A percentile compares a stretch with the other conserved stretches of the same genome.
phyloP scores from a whole-genome alignment of 441 rosid genomes.

The Flueggea neowawraea region DNA sequence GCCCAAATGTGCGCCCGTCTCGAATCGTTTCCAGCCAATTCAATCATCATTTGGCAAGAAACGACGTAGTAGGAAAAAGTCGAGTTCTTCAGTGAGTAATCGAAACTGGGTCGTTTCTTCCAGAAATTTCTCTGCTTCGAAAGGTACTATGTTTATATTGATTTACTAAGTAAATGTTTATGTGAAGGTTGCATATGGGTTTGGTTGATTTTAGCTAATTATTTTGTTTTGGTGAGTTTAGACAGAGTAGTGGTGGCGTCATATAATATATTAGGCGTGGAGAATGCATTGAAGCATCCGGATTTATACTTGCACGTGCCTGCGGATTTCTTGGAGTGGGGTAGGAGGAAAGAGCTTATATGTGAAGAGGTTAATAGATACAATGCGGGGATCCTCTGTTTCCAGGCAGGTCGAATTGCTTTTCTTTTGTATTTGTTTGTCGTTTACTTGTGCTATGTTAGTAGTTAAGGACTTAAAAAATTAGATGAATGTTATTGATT shows the following conservation, averaged over 20 bases:
- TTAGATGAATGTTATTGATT: constrained; percentile 9
- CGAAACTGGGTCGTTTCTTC: constrained; percentile 71
- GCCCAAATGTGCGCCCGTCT: constrained; percentile 10
- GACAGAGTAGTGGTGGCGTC: constrained; percentile 77
- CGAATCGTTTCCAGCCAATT: constrained; percentile 30
- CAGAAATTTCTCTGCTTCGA: constrained; percentile 28
- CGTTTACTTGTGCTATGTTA: no score
- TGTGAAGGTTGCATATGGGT: no score
- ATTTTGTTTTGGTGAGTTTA: constrained; percentile 13
- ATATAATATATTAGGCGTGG: constrained; percentile 82
- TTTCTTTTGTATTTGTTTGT: not conserved
- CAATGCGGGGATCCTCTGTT: constrained; percentile 74
- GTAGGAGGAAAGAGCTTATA: constrained; percentile 65
- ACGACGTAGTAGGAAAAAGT: constrained; percentile 22
- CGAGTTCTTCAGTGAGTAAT: constrained; percentile 18
- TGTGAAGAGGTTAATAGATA: constrained; percentile 62
- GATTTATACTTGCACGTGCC: constrained; percentile 61
- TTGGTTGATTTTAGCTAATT: not conserved
- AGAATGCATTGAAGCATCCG: constrained; percentile 76
- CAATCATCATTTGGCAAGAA: constrained; percentile 17
- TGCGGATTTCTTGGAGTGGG: constrained; percentile 60
- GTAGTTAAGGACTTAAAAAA: not conserved
- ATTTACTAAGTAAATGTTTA: not conserved
- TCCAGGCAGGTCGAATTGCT: constrained; percentile 60
- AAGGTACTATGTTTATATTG: not conserved